Base-by-base conservation (phyloP, 1,139 yeast genomes). In the Suhomyces bolitotheri region DNA sequence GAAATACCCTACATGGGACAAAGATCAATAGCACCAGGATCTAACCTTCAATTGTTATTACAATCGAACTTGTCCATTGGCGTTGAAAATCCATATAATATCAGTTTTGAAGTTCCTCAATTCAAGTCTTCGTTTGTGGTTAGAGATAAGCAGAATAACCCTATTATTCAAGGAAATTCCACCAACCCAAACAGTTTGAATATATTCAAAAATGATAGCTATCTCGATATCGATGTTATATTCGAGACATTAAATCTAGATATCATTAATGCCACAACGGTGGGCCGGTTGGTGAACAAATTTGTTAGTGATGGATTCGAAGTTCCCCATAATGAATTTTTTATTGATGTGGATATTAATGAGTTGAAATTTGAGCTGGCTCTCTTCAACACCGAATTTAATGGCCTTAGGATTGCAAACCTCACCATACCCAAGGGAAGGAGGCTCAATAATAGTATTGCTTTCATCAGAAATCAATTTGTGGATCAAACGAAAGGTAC, bases 61-160 rank as follows among this genome's bases (percentile, higher is more conserved):
- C 38, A 41, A 13, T 38, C 52, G 3, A 51, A 47, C 27, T 20
- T 50, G 6, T 31, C 51, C 1, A 22, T 46, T 12, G 16, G 36
- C 10, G 29, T 49, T 5, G 46, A 41, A 3, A 37, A 36, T 23
- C 40, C 39, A 1, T 28, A 34, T 9, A 40, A 38, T 3, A 22
- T 51, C n/a, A 39, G 38, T 13, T 48, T 54, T 28, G 41, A 41
- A 5, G 34, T 54, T 7, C 51, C 58, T 2, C 35, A 34, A 20
- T 45, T 54, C 33, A 44, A 42, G 17, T 38, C 40, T 13, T 36
- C 39, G 16, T 46, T 55, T 25, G 23, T 29, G 9, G 11, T 51
- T 1, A 39, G 39, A 20, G 41, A 40, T 26, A 31, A 25, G 9
- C 25, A 8, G 6, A 31, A 34, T 9, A 31, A 35, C 8, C 35